Evolutionary conservation across 306 rosid genomes (phyloP), one percentile per base, ranked within the genome.

Genomic region (Psophocarpus tetragonolobus): DNA sequence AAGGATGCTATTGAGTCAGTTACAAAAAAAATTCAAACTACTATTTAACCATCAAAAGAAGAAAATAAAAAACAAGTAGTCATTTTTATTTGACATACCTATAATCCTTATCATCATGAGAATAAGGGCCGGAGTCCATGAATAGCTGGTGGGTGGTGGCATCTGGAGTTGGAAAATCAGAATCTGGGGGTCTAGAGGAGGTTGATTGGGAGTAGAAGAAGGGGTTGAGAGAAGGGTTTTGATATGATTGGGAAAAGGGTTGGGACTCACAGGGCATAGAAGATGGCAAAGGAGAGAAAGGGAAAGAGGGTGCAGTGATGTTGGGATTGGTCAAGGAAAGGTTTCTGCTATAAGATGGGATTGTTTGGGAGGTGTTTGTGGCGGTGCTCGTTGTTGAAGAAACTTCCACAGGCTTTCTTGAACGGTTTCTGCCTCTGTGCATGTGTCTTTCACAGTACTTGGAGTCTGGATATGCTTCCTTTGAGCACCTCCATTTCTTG

Each of bases 391-490:
- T 51, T 33, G 75, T 11, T 29, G 78, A 86, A 75, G 94, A 79
- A 83, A 87, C 87, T 96, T 96, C 99, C 99, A 95, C 99, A 91
- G 93, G 99, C 99, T 92, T 96, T 96, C 99, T 96, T 96, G 99
- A 96, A 96, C 99, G 99, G 86, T 92, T 92, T 81, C 92, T 91
- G 86, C 99, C 99, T 83, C 99, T 87, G 74, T 96, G 99, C 99
- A 96, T 96, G 89, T 96, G 99, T 39, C 87, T 92, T 79, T 96
- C 99, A 75, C 98, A 96, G 96, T 96, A 96, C 83, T 96, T 96
- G 24, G 99, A 96, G 69, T 96, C 99, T 56, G 96, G 98, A 87
- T 92, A 96, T 75, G 98, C 99, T 82, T 96, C 97, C 80, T 95
- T 96, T 64, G 99, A 96, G 82, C 99, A 96, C 82, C 99, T 89